These are phyloP conservation scores for Eremochloa ophiuroides DNA, from an alignment of 176 grass and related monocot species.

Conservation along the genomic window DNA sequence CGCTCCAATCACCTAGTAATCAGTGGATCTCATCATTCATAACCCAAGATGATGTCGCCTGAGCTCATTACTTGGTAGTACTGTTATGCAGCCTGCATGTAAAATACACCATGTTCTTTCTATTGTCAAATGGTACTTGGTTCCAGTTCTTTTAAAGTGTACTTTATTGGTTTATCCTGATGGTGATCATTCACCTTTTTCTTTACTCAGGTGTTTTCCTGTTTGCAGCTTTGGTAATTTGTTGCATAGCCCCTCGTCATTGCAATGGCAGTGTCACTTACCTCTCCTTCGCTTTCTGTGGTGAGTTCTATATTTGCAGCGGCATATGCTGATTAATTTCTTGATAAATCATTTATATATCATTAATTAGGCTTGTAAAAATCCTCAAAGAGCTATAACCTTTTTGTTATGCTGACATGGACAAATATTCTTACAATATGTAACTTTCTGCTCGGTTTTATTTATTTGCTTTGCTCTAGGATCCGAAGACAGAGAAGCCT, in stretches of 20 bases:
- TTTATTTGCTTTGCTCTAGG: conserved; percentile 19
- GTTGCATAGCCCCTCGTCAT: neutral
- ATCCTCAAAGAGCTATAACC: neutral
- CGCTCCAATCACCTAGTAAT: neutral
- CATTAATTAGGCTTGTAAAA: conserved; percentile 1
- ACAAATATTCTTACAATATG: neutral
- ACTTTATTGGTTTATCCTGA: neutral
- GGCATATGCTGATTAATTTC: neutral
- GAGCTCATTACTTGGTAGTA: neutral
- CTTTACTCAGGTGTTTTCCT: neutral
- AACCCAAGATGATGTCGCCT: neutral
- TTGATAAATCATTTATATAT: neutral
- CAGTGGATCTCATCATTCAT: neutral
- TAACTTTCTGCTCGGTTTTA: neutral
- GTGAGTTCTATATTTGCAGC: conserved; percentile 11
- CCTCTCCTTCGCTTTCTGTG: neutral
- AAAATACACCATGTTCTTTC: neutral
- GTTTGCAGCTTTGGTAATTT: conserved; percentile 7
- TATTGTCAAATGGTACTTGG: neutral
- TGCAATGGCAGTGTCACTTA: conserved; percentile 8
- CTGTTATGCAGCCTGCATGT: neutral
- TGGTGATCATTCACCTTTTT: neutral
- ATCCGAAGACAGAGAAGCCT: conserved; percentile 31
- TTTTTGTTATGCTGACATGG: neutral
- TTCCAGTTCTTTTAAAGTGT: neutral